These are phyloP conservation scores for Amauroascus verrucosus DNA, from an alignment of 2,329 filamentous ascomycete genomes.

Conservation along the genomic window DNA sequence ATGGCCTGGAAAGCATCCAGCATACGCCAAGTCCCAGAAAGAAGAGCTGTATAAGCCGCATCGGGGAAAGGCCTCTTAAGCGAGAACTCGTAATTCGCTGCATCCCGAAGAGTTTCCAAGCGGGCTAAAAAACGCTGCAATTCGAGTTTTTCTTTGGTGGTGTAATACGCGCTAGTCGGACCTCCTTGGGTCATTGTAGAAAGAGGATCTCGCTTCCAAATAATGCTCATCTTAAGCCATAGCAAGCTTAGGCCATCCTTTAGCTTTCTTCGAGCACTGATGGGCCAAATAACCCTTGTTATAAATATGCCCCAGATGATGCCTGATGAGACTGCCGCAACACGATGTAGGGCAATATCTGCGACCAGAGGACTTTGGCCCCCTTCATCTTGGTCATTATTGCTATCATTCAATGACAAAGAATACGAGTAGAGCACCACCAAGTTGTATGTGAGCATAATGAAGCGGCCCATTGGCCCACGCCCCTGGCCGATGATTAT, in stretches of 20 bases:
- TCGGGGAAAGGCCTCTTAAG: constrained; percentile 77
- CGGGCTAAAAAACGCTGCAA: constrained; percentile 68
- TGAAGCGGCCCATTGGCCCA: constrained; percentile 84
- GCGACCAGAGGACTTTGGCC: constrained; percentile 73
- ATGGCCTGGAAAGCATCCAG: constrained; percentile 93
- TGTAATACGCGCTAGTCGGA: constrained; percentile 61
- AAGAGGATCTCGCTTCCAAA: constrained; percentile 90
- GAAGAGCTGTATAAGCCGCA: constrained; percentile 59
- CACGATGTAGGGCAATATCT: constrained; percentile 78
- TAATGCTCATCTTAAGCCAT: constrained; percentile 87
- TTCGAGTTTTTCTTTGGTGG: constrained; percentile 74
- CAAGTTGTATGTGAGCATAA: constrained; percentile 91
- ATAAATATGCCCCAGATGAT: constrained; percentile 88
- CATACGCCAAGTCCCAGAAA: constrained; percentile 71
- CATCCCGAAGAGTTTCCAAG: constrained; percentile 60
- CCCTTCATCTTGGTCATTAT: constrained; percentile 77
- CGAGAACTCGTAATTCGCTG: constrained; percentile 78
- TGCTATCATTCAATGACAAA: constrained; percentile 65
- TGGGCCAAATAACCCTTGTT: constrained; percentile 84
- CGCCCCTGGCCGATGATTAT: constrained; percentile 76
- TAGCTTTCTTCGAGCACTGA: constrained; percentile 77
- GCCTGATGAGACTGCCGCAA: constrained; percentile 73
- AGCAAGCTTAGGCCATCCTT: constrained; percentile 82
- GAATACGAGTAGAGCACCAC: constrained; percentile 91
- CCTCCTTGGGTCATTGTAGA: constrained; percentile 55